Percentiles rank a stretch among this genome's conserved stretches.
Conservation (phyloP, 495 filamentous ascomycete species). For the Letharia lupina region DNA sequence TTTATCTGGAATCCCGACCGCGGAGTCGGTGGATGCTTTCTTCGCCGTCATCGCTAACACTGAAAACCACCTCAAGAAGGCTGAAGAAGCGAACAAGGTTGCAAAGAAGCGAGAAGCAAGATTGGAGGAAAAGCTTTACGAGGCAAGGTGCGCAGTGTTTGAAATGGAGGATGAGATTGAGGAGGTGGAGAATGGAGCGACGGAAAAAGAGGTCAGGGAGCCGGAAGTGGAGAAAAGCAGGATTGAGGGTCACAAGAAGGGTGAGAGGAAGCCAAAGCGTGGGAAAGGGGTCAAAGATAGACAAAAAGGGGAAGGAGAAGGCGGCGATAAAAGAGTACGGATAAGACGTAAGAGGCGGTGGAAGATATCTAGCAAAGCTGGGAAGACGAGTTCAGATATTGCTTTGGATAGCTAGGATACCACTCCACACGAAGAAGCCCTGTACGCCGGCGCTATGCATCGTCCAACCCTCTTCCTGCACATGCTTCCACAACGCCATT, state of each 20-base stretch:
- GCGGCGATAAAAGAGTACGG: background rate
- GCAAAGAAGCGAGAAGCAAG: background rate
- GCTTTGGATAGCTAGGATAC: background rate
- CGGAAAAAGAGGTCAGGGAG: background rate
- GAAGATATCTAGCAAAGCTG: background rate
- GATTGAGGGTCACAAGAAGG: background rate
- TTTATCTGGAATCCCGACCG: background rate
- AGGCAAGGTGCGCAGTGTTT: background rate
- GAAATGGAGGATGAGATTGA: background rate
- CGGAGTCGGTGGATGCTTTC: background rate
- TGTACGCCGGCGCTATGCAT: slow-evolving; percentile 6
- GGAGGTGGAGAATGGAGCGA: background rate
- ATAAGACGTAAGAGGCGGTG: background rate
- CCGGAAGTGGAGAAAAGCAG: background rate
- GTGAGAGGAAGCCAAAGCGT: background rate
- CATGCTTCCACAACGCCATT: background rate
- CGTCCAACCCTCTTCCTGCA: background rate
- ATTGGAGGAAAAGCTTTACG: background rate
- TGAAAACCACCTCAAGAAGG: background rate
- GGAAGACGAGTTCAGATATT: background rate
- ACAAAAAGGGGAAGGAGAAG: background rate
- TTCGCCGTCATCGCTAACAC: background rate
- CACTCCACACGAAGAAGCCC: background rate
- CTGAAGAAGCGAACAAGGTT: background rate
- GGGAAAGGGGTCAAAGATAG: background rate